Evolutionary conservation across 345 rosid genomes (phyloP).

Genomic region (Boechera stricta): DNA sequence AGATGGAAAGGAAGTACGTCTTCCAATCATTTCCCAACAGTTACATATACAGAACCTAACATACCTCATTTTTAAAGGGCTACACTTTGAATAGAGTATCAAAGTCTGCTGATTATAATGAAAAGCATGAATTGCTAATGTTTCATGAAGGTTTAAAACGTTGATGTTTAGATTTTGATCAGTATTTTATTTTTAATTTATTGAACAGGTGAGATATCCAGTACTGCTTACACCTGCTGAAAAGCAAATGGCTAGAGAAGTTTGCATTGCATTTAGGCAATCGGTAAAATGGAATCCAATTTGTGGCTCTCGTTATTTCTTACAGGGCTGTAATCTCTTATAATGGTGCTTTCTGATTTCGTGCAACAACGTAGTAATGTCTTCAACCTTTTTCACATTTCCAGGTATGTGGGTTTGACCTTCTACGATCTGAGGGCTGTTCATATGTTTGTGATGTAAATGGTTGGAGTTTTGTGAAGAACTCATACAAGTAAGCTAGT

Average conservation of each 20-base stretch:
- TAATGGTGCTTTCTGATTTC: background rate
- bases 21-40: background rate
- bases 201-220: slow-evolving; percentile 86
- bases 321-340: slow-evolving; percentile 9
- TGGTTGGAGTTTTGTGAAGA: slow-evolving; percentile 99
- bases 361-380: background rate
- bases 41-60: background rate
- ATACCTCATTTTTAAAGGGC: slow-evolving; percentile 10
- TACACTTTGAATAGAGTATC: background rate
- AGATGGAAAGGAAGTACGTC: slow-evolving; percentile 96
- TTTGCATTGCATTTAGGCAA: slow-evolving; percentile 96
- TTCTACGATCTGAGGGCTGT: slow-evolving; percentile 92
- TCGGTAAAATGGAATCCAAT: slow-evolving; percentile 58
- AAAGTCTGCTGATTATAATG: slow-evolving; percentile 14
- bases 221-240: slow-evolving; percentile 89
- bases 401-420: slow-evolving; percentile 99
- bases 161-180: slow-evolving; percentile 16
- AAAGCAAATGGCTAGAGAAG: slow-evolving; percentile 99
- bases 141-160: slow-evolving; percentile 13
- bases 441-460: slow-evolving; percentile 99
- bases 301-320: slow-evolving; percentile 27
- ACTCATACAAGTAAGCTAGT: slow-evolving; percentile 87
- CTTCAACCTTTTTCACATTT: slow-evolving; percentile 34
- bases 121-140: slow-evolving; percentile 3
- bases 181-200: slow-evolving; percentile 24